Evolutionary conservation across 805 yeast species (phyloP).

Genomic region (Barnettozyma sucrosica): DNA sequence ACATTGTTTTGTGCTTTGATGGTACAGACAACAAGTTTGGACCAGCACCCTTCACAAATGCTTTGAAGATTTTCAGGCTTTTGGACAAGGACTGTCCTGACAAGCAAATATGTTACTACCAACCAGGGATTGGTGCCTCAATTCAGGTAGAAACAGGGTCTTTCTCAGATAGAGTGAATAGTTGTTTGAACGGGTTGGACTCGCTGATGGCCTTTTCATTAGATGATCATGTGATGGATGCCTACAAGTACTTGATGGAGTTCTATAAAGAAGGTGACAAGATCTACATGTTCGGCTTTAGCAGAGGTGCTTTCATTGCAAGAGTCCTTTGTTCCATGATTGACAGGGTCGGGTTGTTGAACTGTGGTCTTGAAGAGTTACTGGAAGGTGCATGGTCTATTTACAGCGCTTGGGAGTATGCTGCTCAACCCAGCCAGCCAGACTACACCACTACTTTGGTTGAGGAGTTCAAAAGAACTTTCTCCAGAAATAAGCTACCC

Average conservation of each 20-base stretch:
- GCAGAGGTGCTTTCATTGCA: conserved; percentile 63
- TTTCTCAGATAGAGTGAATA: conserved; percentile 15
- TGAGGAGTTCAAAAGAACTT: conserved; percentile 49
- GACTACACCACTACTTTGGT: conserved; percentile 40
- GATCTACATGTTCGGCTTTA: conserved; percentile 54
- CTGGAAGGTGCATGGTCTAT: conserved; percentile 57
- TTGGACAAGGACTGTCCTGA: conserved; percentile 38
- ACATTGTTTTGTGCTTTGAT: conserved; percentile 53
- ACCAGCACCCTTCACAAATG: conserved; percentile 47
- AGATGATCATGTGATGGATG: conserved; percentile 51
- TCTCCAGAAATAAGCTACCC: conserved; percentile 39
- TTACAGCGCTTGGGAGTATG: conserved; percentile 52
- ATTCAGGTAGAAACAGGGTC: conserved; percentile 35
- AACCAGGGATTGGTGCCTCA: conserved; percentile 60
- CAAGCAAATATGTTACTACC: conserved; percentile 53
- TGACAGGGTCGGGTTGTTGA: conserved; percentile 54
- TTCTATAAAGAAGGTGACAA: conserved; percentile 44
- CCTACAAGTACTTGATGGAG: conserved; percentile 47
- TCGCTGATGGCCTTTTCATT: conserved; percentile 48
- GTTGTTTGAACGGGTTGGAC: conserved; percentile 30
- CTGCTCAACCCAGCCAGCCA: conserved; percentile 49
- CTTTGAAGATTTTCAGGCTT: conserved; percentile 46
- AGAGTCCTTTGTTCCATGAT: conserved; percentile 62
- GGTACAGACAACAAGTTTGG: conserved; percentile 60
- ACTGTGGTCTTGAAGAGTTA: conserved; percentile 49